Conservation (phyloP, 768 basidiomycete genomes). For the Cubamyces sp. region DNA sequence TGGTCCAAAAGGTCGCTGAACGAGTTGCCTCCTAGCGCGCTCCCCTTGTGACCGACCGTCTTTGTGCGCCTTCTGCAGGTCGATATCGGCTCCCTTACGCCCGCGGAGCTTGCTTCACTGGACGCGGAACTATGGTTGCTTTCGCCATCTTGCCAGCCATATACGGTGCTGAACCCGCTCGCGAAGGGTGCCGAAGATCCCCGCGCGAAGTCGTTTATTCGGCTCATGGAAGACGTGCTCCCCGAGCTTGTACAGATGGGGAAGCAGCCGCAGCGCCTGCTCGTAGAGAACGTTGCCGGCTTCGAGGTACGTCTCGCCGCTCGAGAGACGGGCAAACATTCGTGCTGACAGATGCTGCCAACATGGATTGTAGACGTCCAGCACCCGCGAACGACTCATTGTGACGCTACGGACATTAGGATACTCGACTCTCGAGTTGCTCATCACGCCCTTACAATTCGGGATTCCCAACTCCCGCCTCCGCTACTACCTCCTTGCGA, state of each 20-base stretch:
- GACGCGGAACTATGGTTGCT: slow-evolving; percentile 73
- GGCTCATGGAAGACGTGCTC: slow-evolving; percentile 64
- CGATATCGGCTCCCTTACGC: slow-evolving; percentile 64
- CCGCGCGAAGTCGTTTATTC: slow-evolving; percentile 74
- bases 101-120: slow-evolving; percentile 47
- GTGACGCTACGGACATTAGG: slow-evolving; percentile 54
- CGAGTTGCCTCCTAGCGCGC: slow-evolving; percentile 2
- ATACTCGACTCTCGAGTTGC: slow-evolving; percentile 62
- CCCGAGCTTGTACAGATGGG: slow-evolving; percentile 53
- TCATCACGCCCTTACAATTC: slow-evolving; percentile 78
- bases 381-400: slow-evolving; percentile 60
- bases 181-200: slow-evolving; percentile 75
- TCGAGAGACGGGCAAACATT: neutral
- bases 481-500: slow-evolving; percentile 80
- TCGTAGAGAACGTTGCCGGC: slow-evolving; percentile 83
- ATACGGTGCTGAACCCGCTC: slow-evolving; percentile 75
- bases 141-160: slow-evolving; percentile 85
- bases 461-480: slow-evolving; percentile 82
- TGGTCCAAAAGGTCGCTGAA: slow-evolving; percentile 54
- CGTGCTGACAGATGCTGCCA: slow-evolving; percentile 14
- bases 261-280: slow-evolving; percentile 58
- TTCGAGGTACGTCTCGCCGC: slow-evolving; percentile 62
- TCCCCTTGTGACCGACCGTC: slow-evolving; percentile 1
- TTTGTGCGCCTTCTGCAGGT: slow-evolving; percentile 39
- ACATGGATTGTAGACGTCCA: slow-evolving; percentile 59